Evolutionary conservation across 108 stramenopile species (phyloP), one percentile per base, ranked within the genome.

Genomic region (Cyclotella kingstonii): DNA sequence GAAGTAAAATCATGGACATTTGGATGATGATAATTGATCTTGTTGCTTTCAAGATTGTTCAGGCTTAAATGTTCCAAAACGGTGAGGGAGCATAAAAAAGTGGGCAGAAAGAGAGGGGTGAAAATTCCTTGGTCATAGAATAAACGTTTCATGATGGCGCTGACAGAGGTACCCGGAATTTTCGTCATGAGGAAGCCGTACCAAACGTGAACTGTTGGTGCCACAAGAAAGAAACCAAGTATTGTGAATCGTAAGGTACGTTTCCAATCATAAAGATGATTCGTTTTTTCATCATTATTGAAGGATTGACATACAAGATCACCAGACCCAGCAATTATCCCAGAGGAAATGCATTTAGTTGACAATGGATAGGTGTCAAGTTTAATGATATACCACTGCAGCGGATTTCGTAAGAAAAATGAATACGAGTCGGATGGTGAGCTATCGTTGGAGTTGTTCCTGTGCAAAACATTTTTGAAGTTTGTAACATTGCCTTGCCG

Each of bases 131-230:
- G 93, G 73, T 94, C 93, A 15, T 66, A 47, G 1, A 73, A 33
- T 41, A 87, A 59, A 19, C 93, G 80, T 54, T 82, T 70, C 2
- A 59, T 38, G 11, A 87, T 65, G 14, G 63, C 60, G 35, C 54
- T 23, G 0, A 60, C 5, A 0, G 59, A 36, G 5, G 25, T 69
- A 36, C 87, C 89, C 0, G 92, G 92, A 28, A 90, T 66, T 1
- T 36, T 49, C 2, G 59, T 67, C 80, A 78, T 83, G 33, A 84
- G 55, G 38, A 70, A 49, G 0, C 63, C 68, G 46, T 90, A 94
- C 93, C 93, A 94, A 4, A 75, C 27, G 58, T 89, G 87, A 44
- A 84, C 78, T 19, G 79, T 54, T n/a, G 93, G 93, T 33, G 85
- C 93, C n/a, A 94, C 87, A 52, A 86, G 78, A 41, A 84, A 61